Conservation (phyloP, 1,284 basidiomycete genomes). For the Ustilago xerochloae region DNA sequence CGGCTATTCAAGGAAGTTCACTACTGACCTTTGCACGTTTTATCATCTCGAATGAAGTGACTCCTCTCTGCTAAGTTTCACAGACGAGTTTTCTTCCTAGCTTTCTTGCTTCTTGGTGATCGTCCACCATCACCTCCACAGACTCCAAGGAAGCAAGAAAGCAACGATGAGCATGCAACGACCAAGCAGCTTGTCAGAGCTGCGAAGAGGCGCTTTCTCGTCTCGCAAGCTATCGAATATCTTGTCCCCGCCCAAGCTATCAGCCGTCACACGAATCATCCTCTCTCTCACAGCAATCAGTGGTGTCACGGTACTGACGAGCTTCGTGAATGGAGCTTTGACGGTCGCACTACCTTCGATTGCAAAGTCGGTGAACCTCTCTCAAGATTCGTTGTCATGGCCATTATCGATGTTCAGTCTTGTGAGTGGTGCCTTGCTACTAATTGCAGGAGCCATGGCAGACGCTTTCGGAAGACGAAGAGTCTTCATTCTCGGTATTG, state of each 20-base stretch:
- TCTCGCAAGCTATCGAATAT: conserved; percentile 23
- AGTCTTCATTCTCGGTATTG: conserved; percentile 71
- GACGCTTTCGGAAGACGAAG: conserved; percentile 70
- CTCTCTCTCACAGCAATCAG: conserved; percentile 48
- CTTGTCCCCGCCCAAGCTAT: conserved; percentile 30
- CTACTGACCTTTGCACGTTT: neutral
- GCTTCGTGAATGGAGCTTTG: conserved; percentile 69
- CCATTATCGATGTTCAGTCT: conserved; percentile 74
- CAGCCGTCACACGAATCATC: conserved; percentile 22
- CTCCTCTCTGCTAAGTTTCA: too few relatives aligned
- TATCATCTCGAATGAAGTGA: neutral
- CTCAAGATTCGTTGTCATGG: conserved; percentile 74
- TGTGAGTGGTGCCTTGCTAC: conserved; percentile 74
- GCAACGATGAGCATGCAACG: conserved; percentile 26
- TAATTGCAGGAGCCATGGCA: conserved; percentile 69
- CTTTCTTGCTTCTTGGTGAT: neutral
- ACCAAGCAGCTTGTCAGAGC: conserved; percentile 17
- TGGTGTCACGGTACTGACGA: conserved; percentile 63
- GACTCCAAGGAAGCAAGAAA: neutral
- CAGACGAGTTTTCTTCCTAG: too few relatives aligned
- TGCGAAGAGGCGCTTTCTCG: conserved; percentile 27
- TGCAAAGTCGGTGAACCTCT: conserved; percentile 62
- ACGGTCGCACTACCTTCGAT: conserved; percentile 77
- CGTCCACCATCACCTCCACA: neutral
- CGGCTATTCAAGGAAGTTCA: neutral